Percentiles rank a stretch among this genome's conserved stretches.
phyloP scores from a whole-genome alignment of 306 rosid genomes.

The Prosopis cineraria region DNA sequence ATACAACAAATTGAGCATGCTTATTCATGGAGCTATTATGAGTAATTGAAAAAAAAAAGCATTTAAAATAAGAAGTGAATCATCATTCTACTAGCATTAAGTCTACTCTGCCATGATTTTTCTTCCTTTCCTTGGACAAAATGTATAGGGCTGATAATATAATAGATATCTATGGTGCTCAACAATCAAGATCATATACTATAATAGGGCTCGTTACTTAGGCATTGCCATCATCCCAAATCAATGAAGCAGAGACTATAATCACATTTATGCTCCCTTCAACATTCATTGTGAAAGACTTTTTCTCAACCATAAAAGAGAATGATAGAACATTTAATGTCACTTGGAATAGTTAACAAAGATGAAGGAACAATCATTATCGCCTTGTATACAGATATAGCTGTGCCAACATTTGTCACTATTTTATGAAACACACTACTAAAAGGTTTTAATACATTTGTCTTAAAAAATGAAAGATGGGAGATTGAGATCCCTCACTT shows the following conservation, averaged over 20 bases:
- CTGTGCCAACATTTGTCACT: neutral
- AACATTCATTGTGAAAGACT: neutral
- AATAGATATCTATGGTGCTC: no score
- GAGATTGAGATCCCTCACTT: slow-evolving; percentile 35
- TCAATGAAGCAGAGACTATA: neutral
- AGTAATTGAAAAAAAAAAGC: no score
- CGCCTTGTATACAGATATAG: neutral
- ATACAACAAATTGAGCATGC: no score
- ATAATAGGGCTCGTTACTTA: slow-evolving; percentile 30
- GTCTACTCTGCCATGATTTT: no score
- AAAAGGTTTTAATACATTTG: no score
- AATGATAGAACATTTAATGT: neutral
- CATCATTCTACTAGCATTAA: no score
- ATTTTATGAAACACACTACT: neutral
- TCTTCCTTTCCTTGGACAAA: no score
- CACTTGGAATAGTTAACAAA: slow-evolving; percentile 8
- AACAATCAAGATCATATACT: neutral
- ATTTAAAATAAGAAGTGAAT: no score
- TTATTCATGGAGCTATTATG: no score
- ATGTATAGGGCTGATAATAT: no score
- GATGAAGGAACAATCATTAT: neutral
- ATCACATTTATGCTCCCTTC: neutral
- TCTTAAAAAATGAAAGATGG: slow-evolving; percentile 34
- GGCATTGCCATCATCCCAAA: slow-evolving; percentile 23
- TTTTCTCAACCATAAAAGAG: neutral